phyloP scores from a whole-genome alignment of 306 rosid species.

The Fragaria iinumae region DNA sequence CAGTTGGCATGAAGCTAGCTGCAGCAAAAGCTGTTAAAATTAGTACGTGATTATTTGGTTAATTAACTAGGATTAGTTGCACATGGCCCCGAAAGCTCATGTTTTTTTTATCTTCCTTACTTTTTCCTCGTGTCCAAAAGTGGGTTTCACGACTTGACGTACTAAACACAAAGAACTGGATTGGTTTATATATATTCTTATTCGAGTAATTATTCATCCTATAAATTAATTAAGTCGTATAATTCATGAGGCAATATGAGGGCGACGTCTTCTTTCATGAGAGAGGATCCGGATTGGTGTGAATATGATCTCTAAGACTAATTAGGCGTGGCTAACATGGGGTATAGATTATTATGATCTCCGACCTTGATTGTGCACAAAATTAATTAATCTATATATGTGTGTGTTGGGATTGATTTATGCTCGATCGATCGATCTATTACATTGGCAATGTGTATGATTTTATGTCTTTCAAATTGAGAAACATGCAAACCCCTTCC shows the following conservation, averaged over 20 bases:
- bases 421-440: too few species aligned
- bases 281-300: background rate
- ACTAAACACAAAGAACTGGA: background rate
- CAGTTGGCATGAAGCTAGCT: background rate
- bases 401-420: background rate
- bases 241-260: too few species aligned
- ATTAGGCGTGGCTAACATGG: constrained; percentile 1
- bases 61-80: background rate
- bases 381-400: background rate
- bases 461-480: too few species aligned
- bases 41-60: background rate
- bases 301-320: background rate
- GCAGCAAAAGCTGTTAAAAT: background rate
- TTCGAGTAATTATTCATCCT: background rate
- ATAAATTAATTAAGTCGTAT: background rate
- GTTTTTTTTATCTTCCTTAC: background rate
- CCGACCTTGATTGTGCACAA: background rate
- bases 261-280: too few species aligned
- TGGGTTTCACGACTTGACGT: background rate
- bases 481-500: too few species aligned
- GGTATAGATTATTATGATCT: background rate
- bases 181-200: background rate
- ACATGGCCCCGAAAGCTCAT: background rate
- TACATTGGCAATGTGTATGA: too few species aligned
- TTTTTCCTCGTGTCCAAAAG: background rate